Evolutionary conservation across 345 rosid species (phyloP).

Genomic region (Stellera chamaejasme): DNA sequence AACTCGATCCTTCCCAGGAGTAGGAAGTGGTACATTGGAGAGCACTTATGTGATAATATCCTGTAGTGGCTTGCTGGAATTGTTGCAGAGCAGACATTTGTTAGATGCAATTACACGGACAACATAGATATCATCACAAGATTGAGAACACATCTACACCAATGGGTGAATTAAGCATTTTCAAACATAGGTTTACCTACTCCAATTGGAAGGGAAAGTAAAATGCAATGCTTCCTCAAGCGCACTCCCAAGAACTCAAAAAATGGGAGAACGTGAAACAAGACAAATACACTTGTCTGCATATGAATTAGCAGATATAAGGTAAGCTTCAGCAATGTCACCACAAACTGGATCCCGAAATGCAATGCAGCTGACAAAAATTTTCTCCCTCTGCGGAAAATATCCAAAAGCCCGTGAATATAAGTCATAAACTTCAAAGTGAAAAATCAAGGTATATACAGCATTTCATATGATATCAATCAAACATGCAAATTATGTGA

Average conservation of each 20-base stretch:
- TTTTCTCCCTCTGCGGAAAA: conserved; percentile 86
- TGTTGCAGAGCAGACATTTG: conserved; percentile 21
- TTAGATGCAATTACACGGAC: conserved; percentile 17
- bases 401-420: neutral
- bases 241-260: conserved; percentile 59
- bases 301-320: conserved; percentile 63
- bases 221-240: conserved; percentile 80
- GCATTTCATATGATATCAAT: too few species aligned
- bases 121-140: conserved; percentile 4
- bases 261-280: conserved; percentile 86
- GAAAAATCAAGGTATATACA: too few species aligned
- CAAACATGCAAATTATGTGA: neutral
- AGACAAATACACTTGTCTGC: conserved; percentile 95
- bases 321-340: conserved; percentile 93
- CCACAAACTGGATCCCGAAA: conserved; percentile 93
- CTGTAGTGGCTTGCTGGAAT: conserved; percentile 95
- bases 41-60: conserved; percentile 68
- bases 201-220: conserved; percentile 76
- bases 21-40: conserved; percentile 82
- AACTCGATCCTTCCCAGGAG: conserved; percentile 87
- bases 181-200: conserved; percentile 46
- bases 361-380: conserved; percentile 88
- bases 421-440: neutral
- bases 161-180: neutral
- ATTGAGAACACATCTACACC: neutral